phyloP scores from a whole-genome alignment of 495 filamentous ascomycete species.

The Penicillium parvum region DNA sequence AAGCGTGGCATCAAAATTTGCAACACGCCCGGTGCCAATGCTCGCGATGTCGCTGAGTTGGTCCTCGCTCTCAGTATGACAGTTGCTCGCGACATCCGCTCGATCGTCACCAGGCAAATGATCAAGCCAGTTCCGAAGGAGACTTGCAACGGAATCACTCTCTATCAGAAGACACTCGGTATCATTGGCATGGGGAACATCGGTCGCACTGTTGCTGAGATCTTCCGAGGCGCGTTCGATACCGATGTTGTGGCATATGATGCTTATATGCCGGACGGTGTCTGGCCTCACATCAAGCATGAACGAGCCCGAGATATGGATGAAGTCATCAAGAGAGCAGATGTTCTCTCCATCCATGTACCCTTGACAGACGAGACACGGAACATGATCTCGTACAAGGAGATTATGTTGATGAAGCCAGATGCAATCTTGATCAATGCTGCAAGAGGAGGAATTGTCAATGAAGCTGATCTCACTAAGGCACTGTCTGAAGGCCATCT shows the following conservation, averaged over 20 bases:
- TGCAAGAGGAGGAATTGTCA: constrained; percentile 54
- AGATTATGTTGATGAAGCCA: constrained; percentile 46
- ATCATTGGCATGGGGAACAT: constrained; percentile 42
- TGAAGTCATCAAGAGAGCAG: constrained; percentile 27
- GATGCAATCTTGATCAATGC: constrained; percentile 54
- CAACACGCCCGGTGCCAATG: constrained; percentile 47
- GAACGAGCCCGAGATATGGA: constrained; percentile 20
- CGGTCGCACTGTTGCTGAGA: constrained; percentile 30
- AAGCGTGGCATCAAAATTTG: constrained; percentile 43
- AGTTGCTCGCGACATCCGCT: constrained; percentile 27
- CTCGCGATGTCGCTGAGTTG: constrained; percentile 33
- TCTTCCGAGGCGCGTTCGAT: constrained; percentile 32
- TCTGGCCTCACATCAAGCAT: constrained; percentile 30
- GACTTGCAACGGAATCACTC: constrained; percentile 28
- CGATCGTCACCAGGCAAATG: constrained; percentile 28
- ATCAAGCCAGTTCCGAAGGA: constrained; percentile 26
- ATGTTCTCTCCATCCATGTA: constrained; percentile 36
- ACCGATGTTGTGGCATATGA: constrained; percentile 30
- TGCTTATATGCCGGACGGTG: constrained; percentile 22
- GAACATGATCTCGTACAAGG: constrained; percentile 42
- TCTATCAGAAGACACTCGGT: constrained; percentile 30
- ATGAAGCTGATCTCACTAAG: constrained; percentile 46
- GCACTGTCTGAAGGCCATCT: constrained; percentile 46
- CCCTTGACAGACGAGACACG: constrained; percentile 37
- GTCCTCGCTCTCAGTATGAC: constrained; percentile 28